phyloP scores from a whole-genome alignment of 176 grass and related monocot species.

The Phyllostachys edulis region DNA sequence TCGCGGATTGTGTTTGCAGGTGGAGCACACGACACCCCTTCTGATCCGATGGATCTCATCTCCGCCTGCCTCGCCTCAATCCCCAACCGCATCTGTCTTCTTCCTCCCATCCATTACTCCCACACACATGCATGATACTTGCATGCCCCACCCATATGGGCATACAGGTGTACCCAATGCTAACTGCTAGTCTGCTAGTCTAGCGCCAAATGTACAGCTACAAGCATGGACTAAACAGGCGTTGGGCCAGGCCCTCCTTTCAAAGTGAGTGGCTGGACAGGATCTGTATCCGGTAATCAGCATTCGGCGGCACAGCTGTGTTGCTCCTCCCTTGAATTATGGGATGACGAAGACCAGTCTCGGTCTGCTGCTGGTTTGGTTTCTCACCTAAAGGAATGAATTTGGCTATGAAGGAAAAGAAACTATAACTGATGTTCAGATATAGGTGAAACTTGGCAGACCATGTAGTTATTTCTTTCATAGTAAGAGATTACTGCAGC shows the following conservation, averaged over 20 bases:
- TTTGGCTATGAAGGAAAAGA: neutral
- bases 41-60: conserved; percentile 1
- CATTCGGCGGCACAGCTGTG: neutral
- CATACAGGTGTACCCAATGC: neutral
- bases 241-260: neutral
- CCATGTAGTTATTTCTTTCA: neutral
- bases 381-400: neutral
- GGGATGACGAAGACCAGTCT: neutral
- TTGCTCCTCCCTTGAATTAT: neutral
- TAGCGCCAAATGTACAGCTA: conserved; percentile 9
- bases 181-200: neutral
- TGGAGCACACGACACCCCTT: neutral
- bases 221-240: neutral
- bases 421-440: neutral
- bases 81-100: conserved; percentile 21
- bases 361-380: neutral
- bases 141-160: neutral
- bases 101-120: neutral
- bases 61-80: neutral
- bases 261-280: neutral
- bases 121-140: neutral
- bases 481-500: neutral
- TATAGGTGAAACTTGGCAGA: neutral
- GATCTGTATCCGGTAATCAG: neutral
- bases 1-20: conserved; percentile 22